These are phyloP conservation scores for Globisporangium takayamanum DNA, from an alignment of 352 stramenopile species.

Conservation along the genomic window DNA sequence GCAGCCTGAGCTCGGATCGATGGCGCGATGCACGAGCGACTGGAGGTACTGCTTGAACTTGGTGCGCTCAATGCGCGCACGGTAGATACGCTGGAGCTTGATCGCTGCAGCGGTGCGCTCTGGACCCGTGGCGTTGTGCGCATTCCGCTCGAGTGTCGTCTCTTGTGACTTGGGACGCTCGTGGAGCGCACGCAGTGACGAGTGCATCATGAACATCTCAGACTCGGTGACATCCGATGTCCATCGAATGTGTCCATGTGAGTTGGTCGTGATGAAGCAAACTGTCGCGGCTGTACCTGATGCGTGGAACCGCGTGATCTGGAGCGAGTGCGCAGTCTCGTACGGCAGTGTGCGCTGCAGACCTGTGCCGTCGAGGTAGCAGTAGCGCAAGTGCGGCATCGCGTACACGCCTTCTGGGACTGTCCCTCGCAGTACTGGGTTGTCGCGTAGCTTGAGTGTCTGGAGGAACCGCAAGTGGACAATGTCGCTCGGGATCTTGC, in stretches of 20 bases:
- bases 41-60: constrained; percentile 53
- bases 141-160: constrained; percentile 27
- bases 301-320: constrained; percentile 47
- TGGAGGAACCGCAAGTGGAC: constrained; percentile 36
- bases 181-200: constrained; percentile 36
- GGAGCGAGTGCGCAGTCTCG: constrained; percentile 39
- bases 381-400: constrained; percentile 48
- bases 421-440: constrained; percentile 28
- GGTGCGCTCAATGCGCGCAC: constrained; percentile 48
- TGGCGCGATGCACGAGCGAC: constrained; percentile 45
- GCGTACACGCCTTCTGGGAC: constrained; percentile 26
- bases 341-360: constrained; percentile 40
- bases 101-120: constrained; percentile 50
- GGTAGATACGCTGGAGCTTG: constrained; percentile 68
- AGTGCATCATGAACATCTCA: constrained; percentile 51
- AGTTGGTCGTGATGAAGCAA: constrained; percentile 31
- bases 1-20: constrained; percentile 34
- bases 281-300: constrained; percentile 27
- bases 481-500: constrained; percentile 36
- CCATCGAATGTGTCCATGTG: constrained; percentile 29
- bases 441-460: constrained; percentile 53
- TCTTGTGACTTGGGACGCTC: constrained; percentile 13
- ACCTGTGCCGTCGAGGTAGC: constrained; percentile 54
- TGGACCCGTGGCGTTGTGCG: constrained; percentile 52
- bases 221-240: constrained; percentile 42